Conservation (phyloP, 257 asterid species). For the Echites panduratus region DNA sequence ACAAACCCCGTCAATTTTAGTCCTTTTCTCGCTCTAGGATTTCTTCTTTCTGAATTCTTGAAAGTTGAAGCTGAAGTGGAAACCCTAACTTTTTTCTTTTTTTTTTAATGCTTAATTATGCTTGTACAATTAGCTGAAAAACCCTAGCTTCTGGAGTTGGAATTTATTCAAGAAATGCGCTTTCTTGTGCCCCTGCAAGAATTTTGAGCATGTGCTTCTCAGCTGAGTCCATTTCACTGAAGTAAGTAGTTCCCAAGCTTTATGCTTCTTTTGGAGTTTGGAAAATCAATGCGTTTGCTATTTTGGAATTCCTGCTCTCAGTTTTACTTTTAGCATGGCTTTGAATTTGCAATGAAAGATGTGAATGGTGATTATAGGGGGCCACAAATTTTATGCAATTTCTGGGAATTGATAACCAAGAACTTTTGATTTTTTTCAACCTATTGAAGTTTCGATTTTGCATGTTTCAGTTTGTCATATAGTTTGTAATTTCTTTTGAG, state of each 20-base stretch:
- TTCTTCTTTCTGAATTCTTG: not conserved
- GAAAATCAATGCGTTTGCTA: not conserved
- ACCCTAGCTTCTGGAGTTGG: conserved; percentile 26
- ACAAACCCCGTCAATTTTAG: conserved; percentile 1
- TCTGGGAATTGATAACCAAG: conserved; percentile 4
- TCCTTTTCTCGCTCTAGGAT: not conserved
- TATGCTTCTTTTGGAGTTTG: conserved; percentile 12
- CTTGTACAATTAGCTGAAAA: conserved; percentile 23
- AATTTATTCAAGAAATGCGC: conserved; percentile 32
- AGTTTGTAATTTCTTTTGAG: not conserved
- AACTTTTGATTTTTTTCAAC: not conserved
- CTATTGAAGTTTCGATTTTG: not conserved
- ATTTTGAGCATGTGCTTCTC: conserved; percentile 15
- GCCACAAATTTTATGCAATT: not conserved
- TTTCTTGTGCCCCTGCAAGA: conserved; percentile 14
- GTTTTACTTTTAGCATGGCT: not conserved
- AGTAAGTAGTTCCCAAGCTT: conserved; percentile 11
- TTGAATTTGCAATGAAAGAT: not conserved
- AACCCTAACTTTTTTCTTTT: conserved; percentile 33
- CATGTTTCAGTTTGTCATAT: not conserved
- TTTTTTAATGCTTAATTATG: conserved; percentile 23
- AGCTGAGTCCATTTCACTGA: conserved; percentile 15
- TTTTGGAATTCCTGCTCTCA: not conserved
- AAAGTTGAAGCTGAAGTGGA: conserved; percentile 21
- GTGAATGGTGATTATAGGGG: not conserved